Conservation (phyloP, 169 alveolate genomes). For the Perkinsus olseni region DNA sequence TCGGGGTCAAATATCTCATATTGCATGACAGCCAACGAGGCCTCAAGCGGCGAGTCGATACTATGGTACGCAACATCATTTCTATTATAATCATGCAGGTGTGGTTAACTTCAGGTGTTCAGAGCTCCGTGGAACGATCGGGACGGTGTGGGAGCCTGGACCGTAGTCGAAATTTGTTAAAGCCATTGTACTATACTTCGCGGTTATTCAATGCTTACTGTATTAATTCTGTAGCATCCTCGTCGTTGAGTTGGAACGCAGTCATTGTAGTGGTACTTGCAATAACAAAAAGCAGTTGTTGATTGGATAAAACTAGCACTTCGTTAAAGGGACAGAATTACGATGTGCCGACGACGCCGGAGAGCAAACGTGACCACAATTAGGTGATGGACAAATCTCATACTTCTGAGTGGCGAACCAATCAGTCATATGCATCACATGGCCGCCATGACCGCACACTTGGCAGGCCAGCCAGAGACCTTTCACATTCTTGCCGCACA, state of each 20-base stretch:
- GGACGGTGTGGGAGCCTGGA: background rate
- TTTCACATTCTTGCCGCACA: background rate
- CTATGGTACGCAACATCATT: background rate
- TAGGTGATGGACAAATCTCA: background rate
- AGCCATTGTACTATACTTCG: background rate
- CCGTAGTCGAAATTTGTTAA: background rate
- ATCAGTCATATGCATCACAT: background rate
- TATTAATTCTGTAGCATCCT: background rate
- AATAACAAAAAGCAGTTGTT: too few relatives aligned
- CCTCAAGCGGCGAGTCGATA: background rate
- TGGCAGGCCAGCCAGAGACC: background rate
- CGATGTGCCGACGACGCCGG: background rate
- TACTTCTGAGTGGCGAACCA: background rate
- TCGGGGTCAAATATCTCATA: background rate
- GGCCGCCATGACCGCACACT: background rate
- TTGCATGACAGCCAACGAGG: background rate
- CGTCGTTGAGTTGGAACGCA: too few relatives aligned
- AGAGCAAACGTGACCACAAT: background rate
- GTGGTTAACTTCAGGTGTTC: background rate
- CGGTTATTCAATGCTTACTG: background rate
- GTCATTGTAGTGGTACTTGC: too few relatives aligned
- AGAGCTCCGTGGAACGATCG: background rate
- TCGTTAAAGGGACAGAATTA: background rate
- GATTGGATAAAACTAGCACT: background rate
- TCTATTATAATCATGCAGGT: background rate